Evolutionary conservation across 176 grass and related monocot species (phyloP).

Genomic region (bread wheat (Triticum aestivum)): DNA sequence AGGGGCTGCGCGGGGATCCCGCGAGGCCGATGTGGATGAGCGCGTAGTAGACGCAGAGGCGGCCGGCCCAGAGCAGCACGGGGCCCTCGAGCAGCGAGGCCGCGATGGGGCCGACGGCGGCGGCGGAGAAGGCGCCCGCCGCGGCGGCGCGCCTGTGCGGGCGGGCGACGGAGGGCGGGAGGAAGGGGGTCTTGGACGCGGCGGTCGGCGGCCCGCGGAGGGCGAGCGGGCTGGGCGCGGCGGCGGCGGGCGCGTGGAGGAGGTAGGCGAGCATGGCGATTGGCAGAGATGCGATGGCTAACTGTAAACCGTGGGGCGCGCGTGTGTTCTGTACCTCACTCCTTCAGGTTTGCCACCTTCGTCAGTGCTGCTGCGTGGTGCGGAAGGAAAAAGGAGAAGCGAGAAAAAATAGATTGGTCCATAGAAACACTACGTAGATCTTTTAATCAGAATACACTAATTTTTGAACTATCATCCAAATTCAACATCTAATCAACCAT

Average conservation of each 20-base stretch:
- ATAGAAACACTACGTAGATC: not conserved
- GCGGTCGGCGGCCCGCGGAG: conserved; percentile 18
- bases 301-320: not conserved
- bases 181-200: conserved; percentile 49
- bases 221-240: conserved; percentile 40
- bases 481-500: not conserved
- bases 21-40: conserved; percentile 77
- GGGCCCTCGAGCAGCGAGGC: conserved; percentile 81
- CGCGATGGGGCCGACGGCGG: conserved; percentile 39
- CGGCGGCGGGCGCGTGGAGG: conserved; percentile 46
- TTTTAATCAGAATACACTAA: not conserved
- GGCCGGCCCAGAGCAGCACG: conserved; percentile 74
- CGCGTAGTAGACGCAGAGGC: conserved; percentile 88
- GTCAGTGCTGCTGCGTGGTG: not conserved
- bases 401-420: not conserved
- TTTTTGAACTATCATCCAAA: not conserved
- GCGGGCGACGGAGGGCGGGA: conserved; percentile 35
- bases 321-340: not conserved
- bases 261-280: conserved; percentile 56
- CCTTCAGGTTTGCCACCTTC: not conserved
- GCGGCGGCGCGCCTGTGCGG: conserved; percentile 27
- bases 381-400: not conserved
- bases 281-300: conserved; percentile 14
- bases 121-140: conserved; percentile 2
- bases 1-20: conserved; percentile 75